Conservation (phyloP, 1,284 basidiomycete genomes). For the Naganishia cerealis region DNA sequence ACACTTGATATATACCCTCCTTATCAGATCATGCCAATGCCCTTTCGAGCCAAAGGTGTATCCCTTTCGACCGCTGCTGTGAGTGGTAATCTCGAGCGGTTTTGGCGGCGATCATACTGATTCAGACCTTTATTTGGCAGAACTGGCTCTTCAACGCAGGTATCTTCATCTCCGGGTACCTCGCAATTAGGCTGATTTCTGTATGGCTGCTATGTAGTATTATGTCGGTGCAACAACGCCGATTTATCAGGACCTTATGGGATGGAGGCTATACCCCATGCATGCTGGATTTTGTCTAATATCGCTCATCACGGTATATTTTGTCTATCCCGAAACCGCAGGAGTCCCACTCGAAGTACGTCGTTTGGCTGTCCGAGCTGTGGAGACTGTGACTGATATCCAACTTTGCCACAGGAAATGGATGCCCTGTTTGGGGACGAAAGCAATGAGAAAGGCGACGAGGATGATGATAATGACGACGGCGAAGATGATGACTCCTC, state of each 20-base stretch:
- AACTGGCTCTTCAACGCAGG: slow-evolving; percentile 75
- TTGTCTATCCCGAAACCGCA: slow-evolving; percentile 58
- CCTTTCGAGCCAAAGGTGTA: slow-evolving; percentile 89
- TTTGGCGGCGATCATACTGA: not conserved
- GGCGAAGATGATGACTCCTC: slow-evolving; percentile 40
- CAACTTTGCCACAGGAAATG: slow-evolving; percentile 55
- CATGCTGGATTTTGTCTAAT: slow-evolving; percentile 81
- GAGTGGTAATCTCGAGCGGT: slow-evolving; percentile 37
- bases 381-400: not conserved
- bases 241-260: slow-evolving; percentile 80
- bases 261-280: slow-evolving; percentile 93
- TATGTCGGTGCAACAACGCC: slow-evolving; percentile 85
- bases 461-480: slow-evolving; percentile 40
- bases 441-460: slow-evolving; percentile 38
- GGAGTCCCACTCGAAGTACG: slow-evolving; percentile 49
- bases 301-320: slow-evolving; percentile 29
- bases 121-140: slow-evolving; percentile 27
- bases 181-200: slow-evolving; percentile 21
- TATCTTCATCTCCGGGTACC: not conserved
- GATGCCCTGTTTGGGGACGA: slow-evolving; percentile 52
- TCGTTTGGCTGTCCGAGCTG: not conserved
- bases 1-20: slow-evolving; percentile 7
- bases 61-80: slow-evolving; percentile 81
- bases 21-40: slow-evolving; percentile 81
- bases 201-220: slow-evolving; percentile 38